phyloP scores from a whole-genome alignment of 768 basidiomycete species.

The Amyloporia xantha region DNA sequence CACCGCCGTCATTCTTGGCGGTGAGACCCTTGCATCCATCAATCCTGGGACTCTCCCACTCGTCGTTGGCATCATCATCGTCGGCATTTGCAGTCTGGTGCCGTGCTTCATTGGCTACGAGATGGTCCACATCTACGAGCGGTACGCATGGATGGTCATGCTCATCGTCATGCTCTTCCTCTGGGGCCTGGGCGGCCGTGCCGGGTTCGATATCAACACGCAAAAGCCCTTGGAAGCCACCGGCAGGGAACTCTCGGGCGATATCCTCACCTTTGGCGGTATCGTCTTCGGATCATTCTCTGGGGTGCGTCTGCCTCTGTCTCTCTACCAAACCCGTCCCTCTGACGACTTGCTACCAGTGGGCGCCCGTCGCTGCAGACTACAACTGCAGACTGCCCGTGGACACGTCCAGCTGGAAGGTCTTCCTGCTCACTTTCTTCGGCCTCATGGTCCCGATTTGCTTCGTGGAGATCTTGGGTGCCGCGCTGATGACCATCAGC shows the following conservation, averaged over 20 bases:
- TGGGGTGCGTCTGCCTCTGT: slow-evolving; percentile 24
- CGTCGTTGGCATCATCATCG: slow-evolving; percentile 42
- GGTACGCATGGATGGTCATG: slow-evolving; percentile 48
- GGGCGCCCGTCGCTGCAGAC: slow-evolving; percentile 49
- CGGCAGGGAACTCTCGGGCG: slow-evolving; percentile 37
- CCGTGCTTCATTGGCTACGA: slow-evolving; percentile 44
- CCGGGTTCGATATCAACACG: slow-evolving; percentile 38
- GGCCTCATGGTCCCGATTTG: slow-evolving; percentile 43
- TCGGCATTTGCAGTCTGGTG: slow-evolving; percentile 34
- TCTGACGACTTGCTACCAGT: slow-evolving; percentile 16
- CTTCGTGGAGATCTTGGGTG: slow-evolving; percentile 44
- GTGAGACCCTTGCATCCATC: slow-evolving; percentile 42
- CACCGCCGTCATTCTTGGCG: slow-evolving; percentile 46
- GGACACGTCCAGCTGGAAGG: slow-evolving; percentile 33
- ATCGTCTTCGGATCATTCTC: slow-evolving; percentile 43
- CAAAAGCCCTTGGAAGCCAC: slow-evolving; percentile 37
- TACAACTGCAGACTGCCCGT: slow-evolving; percentile 46
- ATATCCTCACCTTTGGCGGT: slow-evolving; percentile 46
- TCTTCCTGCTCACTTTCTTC: slow-evolving; percentile 45
- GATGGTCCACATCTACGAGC: slow-evolving; percentile 42
- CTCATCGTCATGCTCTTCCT: slow-evolving; percentile 44
- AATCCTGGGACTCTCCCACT: slow-evolving; percentile 38
- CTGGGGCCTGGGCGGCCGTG: slow-evolving; percentile 41
- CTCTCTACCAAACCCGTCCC: neutral
- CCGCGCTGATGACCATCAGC: slow-evolving; percentile 34